phyloP scores from a whole-genome alignment of 768 basidiomycete genomes.

The Auriscalpium vulgare region DNA sequence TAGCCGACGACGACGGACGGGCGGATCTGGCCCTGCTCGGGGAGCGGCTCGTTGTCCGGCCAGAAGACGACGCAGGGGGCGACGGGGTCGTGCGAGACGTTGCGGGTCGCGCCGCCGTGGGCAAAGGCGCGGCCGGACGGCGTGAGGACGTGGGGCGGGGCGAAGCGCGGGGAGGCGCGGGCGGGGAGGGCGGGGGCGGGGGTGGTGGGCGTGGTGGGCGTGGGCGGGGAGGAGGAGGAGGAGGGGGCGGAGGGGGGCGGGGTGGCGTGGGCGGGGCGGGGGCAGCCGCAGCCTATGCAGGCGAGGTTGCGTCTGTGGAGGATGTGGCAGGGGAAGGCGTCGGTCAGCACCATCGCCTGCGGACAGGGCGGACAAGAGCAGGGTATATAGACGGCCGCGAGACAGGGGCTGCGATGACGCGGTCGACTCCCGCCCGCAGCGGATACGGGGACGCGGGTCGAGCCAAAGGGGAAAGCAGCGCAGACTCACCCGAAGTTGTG shows the following conservation, averaged over 20 bases:
- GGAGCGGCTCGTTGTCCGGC: constrained; percentile 84
- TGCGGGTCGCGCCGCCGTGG: constrained; percentile 70
- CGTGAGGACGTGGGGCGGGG: constrained; percentile 46
- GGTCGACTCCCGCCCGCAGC: no score
- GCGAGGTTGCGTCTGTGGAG: constrained; percentile 62
- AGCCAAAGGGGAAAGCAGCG: constrained; percentile 6
- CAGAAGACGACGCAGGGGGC: constrained; percentile 80
- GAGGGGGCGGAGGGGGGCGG: constrained; percentile 16
- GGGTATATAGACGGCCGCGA: neutral
- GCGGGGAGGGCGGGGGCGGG: constrained; percentile 6
- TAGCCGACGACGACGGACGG: constrained; percentile 47
- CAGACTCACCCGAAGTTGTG: constrained; percentile 78
- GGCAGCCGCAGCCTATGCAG: constrained; percentile 72
- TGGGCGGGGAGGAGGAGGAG: constrained; percentile 20
- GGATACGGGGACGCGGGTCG: constrained; percentile 1
- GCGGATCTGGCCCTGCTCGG: constrained; percentile 68
- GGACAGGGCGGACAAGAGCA: neutral
- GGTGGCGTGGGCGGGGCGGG: constrained; percentile 32
- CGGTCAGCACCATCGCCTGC: constrained; percentile 32
- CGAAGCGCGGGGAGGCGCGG: constrained; percentile 5
- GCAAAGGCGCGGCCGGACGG: constrained; percentile 77
- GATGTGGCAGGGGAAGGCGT: constrained; percentile 41
- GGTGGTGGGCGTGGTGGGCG: constrained; percentile 13
- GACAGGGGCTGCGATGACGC: neutral
- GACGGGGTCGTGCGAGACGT: constrained; percentile 65